phyloP scores from a whole-genome alignment of 2,329 filamentous ascomycete genomes.

The Xylaria polymorpha region DNA sequence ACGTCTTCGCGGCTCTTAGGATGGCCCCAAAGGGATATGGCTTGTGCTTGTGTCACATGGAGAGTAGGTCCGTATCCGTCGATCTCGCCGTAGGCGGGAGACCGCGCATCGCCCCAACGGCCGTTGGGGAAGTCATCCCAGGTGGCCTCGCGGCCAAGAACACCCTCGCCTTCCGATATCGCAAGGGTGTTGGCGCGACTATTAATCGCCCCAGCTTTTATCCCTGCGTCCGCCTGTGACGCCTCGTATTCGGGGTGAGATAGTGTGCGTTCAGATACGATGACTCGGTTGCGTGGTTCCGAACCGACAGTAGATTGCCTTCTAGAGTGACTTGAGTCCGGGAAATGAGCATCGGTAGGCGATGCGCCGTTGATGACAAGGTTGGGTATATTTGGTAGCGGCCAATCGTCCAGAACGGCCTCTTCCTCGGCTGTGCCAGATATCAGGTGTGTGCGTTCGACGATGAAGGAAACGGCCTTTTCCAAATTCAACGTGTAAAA shows the following conservation, averaged over 20 bases:
- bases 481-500: constrained; percentile 98
- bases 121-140: constrained; percentile 99
- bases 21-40: constrained; percentile 85
- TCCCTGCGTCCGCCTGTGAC: constrained; percentile 78
- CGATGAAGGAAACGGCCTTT: constrained; percentile 92
- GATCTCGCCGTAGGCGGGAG: constrained; percentile 94
- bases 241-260: constrained; percentile 76
- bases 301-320: constrained; percentile 84
- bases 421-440: constrained; percentile 61
- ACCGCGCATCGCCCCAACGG: constrained; percentile 91
- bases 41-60: constrained; percentile 87
- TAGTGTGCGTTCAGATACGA: constrained; percentile 74
- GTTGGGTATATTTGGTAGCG: constrained; percentile 56
- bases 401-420: constrained; percentile 61
- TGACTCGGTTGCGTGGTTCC: constrained; percentile 87
- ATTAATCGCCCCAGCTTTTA: constrained; percentile 80
- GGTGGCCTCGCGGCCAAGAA: constrained; percentile 90
- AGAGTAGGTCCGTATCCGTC: constrained; percentile 98
- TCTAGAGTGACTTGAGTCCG: constrained; percentile 54
- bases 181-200: constrained; percentile 86
- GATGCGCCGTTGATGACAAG: constrained; percentile 63
- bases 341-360: constrained; percentile 47
- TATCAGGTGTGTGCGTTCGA: constrained; percentile 88
- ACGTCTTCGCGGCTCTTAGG: constrained; percentile 79
- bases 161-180: constrained; percentile 92